A percentile compares a stretch with the other conserved stretches of the same genome.
phyloP scores from a whole-genome alignment of 768 basidiomycete species.

The Suillus subluteus region DNA sequence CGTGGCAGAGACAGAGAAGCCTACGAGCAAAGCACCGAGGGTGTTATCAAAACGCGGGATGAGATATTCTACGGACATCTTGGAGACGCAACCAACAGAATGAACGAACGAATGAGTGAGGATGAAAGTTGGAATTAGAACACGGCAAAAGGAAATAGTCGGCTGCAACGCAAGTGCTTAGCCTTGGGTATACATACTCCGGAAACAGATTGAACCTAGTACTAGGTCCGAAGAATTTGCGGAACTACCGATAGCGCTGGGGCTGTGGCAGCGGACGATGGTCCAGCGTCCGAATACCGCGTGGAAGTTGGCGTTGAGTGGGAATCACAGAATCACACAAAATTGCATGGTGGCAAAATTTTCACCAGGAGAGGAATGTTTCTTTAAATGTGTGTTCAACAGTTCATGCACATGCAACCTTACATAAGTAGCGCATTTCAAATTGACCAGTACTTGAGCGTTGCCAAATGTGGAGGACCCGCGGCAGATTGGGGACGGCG shows the following conservation, averaged over 20 bases:
- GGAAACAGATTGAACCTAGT: conserved; percentile 11
- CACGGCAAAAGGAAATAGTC: background rate
- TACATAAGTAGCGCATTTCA: background rate
- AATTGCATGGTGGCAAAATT: background rate
- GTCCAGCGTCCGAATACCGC: background rate
- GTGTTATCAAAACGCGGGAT: conserved; percentile 44
- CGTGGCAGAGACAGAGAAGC: conserved; percentile 54
- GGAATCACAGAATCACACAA: background rate
- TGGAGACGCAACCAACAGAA: background rate
- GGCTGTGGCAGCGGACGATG: conserved; percentile 6
- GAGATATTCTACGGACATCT: conserved; percentile 19
- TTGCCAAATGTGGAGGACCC: background rate
- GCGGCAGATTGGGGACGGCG: background rate
- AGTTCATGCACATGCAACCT: background rate
- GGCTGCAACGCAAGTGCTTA: conserved; percentile 13
- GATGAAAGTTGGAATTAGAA: conserved; percentile 3
- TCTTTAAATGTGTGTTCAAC: background rate
- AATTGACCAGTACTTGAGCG: background rate
- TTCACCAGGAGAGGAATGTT: conserved; percentile 6
- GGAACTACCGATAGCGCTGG: conserved; percentile 7
- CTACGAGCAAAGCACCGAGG: conserved; percentile 63
- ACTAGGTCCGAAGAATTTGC: conserved; percentile 10
- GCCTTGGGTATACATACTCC: conserved; percentile 8
- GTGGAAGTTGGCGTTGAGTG: background rate
- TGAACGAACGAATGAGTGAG: conserved; percentile 3